phyloP scores from a whole-genome alignment of 805 yeast species.

The Metschnikowia koreensis region DNA sequence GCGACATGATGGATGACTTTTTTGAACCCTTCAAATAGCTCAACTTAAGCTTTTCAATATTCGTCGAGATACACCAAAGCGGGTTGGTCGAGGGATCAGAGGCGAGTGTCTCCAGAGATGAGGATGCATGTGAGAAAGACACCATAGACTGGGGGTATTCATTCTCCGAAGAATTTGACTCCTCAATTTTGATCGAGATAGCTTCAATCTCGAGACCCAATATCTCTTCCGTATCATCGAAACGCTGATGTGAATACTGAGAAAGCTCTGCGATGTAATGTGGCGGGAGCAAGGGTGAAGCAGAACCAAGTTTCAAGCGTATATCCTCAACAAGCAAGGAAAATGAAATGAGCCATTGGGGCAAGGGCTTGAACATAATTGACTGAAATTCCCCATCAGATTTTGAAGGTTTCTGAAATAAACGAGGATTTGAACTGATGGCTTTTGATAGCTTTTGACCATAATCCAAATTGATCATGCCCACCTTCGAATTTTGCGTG shows the following conservation, averaged over 20 bases:
- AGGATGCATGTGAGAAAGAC: constrained; percentile 14
- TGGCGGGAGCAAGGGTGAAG: constrained; percentile 36
- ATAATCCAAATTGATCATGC: constrained; percentile 28
- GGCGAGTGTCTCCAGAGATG: constrained; percentile 32
- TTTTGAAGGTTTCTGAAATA: not conserved
- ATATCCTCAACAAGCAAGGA: constrained; percentile 18
- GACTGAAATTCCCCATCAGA: not conserved
- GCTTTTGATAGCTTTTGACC: constrained; percentile 22
- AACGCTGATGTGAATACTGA: constrained; percentile 16
- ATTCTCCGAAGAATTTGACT: not conserved
- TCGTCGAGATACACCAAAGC: constrained; percentile 25
- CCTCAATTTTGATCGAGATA: not conserved
- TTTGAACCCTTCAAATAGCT: constrained; percentile 17
- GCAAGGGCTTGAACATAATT: constrained; percentile 25
- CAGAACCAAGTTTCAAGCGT: constrained; percentile 32
- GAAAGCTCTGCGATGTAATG: constrained; percentile 21
- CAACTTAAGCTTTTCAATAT: constrained; percentile 18
- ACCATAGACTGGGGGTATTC: not conserved
- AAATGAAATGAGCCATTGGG: constrained; percentile 34
- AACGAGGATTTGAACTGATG: not conserved
- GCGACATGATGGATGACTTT: constrained; percentile 15
- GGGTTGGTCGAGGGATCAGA: constrained; percentile 7
- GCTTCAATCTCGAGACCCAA: constrained; percentile 10
- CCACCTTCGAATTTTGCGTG: constrained; percentile 25
- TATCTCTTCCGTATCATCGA: constrained; percentile 15